Evolutionary conservation across 106 monocot genomes (phyloP).

Genomic region (Apostasia shenzhenica): DNA sequence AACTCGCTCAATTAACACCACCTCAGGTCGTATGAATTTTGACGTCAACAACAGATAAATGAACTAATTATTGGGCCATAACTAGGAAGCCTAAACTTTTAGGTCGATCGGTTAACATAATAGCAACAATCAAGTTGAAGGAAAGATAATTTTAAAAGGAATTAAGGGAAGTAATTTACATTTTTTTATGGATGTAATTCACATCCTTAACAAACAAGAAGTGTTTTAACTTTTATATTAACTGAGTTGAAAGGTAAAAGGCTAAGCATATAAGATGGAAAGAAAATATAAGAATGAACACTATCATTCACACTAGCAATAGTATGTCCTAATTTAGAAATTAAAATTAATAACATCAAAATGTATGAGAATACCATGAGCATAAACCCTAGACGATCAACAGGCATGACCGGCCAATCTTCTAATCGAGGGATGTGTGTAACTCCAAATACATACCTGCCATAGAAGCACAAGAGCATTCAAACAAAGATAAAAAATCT

Average conservation of each 20-base stretch:
- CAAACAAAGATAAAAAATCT: background rate
- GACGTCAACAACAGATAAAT: too few relatives aligned
- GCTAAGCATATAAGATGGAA: background rate
- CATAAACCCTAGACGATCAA: constrained; percentile 79
- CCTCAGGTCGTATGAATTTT: too few relatives aligned
- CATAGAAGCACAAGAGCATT: background rate
- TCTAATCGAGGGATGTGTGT: constrained; percentile 86
- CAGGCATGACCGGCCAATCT: constrained; percentile 98
- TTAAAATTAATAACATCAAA: background rate
- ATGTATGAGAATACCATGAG: constrained; percentile 55
- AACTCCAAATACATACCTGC: constrained; percentile 86
- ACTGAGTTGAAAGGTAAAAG: too few relatives aligned
- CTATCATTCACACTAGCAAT: background rate
- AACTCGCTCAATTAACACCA: too few relatives aligned
- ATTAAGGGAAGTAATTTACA: too few relatives aligned
- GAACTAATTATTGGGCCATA: too few relatives aligned
- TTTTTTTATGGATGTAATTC: too few relatives aligned
- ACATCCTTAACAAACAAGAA: background rate
- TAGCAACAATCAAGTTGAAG: too few relatives aligned
- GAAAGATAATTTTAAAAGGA: too few relatives aligned
- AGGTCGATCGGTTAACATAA: too few relatives aligned
- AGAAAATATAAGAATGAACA: background rate
- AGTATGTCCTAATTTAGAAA: background rate
- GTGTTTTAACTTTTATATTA: too few relatives aligned
- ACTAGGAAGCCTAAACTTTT: too few relatives aligned